These are phyloP conservation scores for Plasmodium knowlesi DNA, from an alignment of 169 alveolate genomes.

Conservation along the genomic window DNA sequence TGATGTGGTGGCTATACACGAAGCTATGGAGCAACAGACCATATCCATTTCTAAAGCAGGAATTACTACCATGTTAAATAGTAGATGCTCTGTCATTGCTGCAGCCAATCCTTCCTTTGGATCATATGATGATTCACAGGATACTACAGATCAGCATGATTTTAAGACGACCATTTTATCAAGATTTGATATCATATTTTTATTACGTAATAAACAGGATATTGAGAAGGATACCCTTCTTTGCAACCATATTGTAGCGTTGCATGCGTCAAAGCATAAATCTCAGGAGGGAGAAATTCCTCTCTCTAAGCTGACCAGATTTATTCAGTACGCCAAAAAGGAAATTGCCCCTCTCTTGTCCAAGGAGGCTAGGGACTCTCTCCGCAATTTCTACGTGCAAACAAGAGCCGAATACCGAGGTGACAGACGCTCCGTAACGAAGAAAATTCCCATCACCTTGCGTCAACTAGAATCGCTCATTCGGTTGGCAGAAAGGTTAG, in stretches of 20 bases:
- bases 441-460: conserved; percentile 97
- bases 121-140: conserved; percentile 96
- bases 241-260: conserved; percentile 83
- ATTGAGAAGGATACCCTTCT: conserved; percentile 91
- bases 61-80: conserved; percentile 96
- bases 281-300: conserved; percentile 76
- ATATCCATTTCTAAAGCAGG: conserved; percentile 99
- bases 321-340: conserved; percentile 84
- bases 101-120: conserved; percentile 99
- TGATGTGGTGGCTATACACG: conserved; percentile 99
- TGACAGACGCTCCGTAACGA: conserved; percentile 86
- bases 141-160: conserved; percentile 98
- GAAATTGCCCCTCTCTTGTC: conserved; percentile 94
- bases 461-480: conserved; percentile 99
- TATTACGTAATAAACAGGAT: conserved; percentile 97
- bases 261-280: conserved; percentile 80
- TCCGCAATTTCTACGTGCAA: conserved; percentile 95
- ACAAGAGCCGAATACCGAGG: conserved; percentile 91
- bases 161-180: conserved; percentile 97
- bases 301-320: conserved; percentile 78
- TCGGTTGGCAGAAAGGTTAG: conserved; percentile 93
- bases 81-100: conserved; percentile 98
- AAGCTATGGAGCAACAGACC: conserved; percentile 99
- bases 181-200: conserved; percentile 98
- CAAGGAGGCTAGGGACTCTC: conserved; percentile 94